Percentiles rank a stretch among this genome's conserved stretches.
Evolutionary conservation across 805 yeast species (phyloP).

Genomic region (Ogataea ramenticola): DNA sequence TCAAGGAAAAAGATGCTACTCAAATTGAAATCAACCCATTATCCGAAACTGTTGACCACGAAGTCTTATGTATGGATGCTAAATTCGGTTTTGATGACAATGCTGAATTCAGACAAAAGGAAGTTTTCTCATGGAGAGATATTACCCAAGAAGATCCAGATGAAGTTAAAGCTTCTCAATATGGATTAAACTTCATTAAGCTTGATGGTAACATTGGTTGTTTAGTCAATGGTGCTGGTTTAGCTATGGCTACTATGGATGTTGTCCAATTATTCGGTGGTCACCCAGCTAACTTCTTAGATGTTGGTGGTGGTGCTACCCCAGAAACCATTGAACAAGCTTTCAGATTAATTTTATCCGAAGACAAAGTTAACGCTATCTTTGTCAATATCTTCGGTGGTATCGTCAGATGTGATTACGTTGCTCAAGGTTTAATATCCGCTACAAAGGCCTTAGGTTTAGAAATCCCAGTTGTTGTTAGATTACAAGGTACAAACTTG

Average conservation of each 20-base stretch:
- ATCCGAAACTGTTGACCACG: slow-evolving; percentile 84
- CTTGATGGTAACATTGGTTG: slow-evolving; percentile 98
- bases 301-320: slow-evolving; percentile 99
- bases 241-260: slow-evolving; percentile 99
- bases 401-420: slow-evolving; percentile 98
- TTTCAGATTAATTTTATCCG: slow-evolving; percentile 85
- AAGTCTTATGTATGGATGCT: slow-evolving; percentile 97
- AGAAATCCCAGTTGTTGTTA: slow-evolving; percentile 91
- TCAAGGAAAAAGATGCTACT: slow-evolving; percentile 88
- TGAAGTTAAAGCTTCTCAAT: slow-evolving; percentile 87
- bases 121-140: slow-evolving; percentile 96
- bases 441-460: slow-evolving; percentile 90
- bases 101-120: slow-evolving; percentile 91
- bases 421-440: slow-evolving; percentile 94
- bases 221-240: slow-evolving; percentile 98
- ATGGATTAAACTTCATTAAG: slow-evolving; percentile 92
- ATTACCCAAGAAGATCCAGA: slow-evolving; percentile 96
- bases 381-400: slow-evolving; percentile 99
- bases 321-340: slow-evolving; percentile 98
- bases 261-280: slow-evolving; percentile 98
- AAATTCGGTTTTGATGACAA: slow-evolving; percentile 97
- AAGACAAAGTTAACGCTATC: slow-evolving; percentile 85
- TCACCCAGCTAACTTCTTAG: slow-evolving; percentile 97
- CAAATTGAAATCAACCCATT: slow-evolving; percentile 98
- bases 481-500: slow-evolving; percentile 97